Base-by-base conservation (phyloP, 495 filamentous ascomycete genomes). In the Aspergillus sclerotioniger region DNA sequence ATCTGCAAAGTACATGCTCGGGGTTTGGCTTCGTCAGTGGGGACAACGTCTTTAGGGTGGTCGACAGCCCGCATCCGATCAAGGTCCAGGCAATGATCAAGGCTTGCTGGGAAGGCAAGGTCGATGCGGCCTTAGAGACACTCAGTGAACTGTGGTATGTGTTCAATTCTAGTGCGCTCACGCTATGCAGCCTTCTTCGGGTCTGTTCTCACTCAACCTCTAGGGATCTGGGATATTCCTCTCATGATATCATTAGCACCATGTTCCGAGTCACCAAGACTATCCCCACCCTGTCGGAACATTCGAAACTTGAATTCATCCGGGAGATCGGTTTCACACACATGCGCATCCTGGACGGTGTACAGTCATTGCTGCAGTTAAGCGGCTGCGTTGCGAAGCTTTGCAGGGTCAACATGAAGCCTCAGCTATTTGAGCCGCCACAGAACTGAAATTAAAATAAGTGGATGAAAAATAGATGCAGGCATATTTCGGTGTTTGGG, bases 221-320 rank as follows among this genome's bases (percentile, higher is more conserved):
- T 57, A 84, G 81, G 82, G 83, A 84, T 39, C 78, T 97, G 57
- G 94, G 94, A 6, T 99, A 99, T 70, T 93, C 89, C 9, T 91
- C 90, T 53, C 91, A 98, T 71, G 94, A 99, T 67, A 96, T 99
- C 61, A 93, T 99, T 66, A 92, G 88, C 69, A 98, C 93, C 21
- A 99, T 99, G 94, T 99, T 99, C 76, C 85, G 87, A 65, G 94
- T 99, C 54, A 97, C 95, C 19, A 99, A 99, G 77, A 94, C 91
- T 5, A 89, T 96, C 44, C 86, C 89, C 1, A 87, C 85, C 2
- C 76, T 99, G 44, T 92, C 90, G 51, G 94, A 99, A 76, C 91
- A 98, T 71, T 82, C 90, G 19, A 94, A 96, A 73, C 75, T 99
- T 53, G 91, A 96, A 67, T 98, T 99, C 61, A 95, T 98, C 65